phyloP scores from a whole-genome alignment of 257 asterid genomes.

The Apocynum venetum region DNA sequence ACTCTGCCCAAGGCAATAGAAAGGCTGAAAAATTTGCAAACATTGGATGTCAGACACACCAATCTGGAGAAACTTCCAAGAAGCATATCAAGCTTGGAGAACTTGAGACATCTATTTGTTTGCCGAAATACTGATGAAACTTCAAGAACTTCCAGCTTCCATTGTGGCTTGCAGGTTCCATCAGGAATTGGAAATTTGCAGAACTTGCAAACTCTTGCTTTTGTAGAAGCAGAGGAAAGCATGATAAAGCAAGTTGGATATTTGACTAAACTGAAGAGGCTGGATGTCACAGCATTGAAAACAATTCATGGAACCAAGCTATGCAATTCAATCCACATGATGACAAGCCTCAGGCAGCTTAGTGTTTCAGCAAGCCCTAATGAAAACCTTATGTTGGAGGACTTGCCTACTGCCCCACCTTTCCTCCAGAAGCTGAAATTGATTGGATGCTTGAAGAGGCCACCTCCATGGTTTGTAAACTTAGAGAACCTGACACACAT shows the following conservation, averaged over 20 bases:
- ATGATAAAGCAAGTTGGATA: conserved; percentile 19
- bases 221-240: conserved; percentile 23
- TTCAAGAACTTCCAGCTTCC: neutral
- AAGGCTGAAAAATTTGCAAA: conserved; percentile 23
- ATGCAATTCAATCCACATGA: conserved; percentile 19
- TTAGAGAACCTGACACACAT: conserved; percentile 16
- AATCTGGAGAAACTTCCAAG: conserved; percentile 21
- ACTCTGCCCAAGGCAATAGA: conserved; percentile 17
- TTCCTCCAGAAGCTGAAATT: conserved; percentile 26
- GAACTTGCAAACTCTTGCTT: conserved; percentile 22
- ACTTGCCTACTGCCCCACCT: conserved; percentile 14
- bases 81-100: conserved; percentile 15
- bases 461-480: conserved; percentile 25
- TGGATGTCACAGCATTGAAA: conserved; percentile 14
- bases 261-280: conserved; percentile 22
- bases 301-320: conserved; percentile 15
- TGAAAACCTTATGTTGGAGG: conserved; percentile 17
- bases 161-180: conserved; percentile 11
- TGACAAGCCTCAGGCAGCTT: conserved; percentile 17
- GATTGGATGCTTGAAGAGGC: conserved; percentile 16
- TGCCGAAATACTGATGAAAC: neutral
- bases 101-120: conserved; percentile 23
- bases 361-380: conserved; percentile 16
- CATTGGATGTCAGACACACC: conserved; percentile 22
- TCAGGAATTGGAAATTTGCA: conserved; percentile 16